Evolutionary conservation across 495 filamentous ascomycete species (phyloP).

Genomic region (Xylaria palmicola): DNA sequence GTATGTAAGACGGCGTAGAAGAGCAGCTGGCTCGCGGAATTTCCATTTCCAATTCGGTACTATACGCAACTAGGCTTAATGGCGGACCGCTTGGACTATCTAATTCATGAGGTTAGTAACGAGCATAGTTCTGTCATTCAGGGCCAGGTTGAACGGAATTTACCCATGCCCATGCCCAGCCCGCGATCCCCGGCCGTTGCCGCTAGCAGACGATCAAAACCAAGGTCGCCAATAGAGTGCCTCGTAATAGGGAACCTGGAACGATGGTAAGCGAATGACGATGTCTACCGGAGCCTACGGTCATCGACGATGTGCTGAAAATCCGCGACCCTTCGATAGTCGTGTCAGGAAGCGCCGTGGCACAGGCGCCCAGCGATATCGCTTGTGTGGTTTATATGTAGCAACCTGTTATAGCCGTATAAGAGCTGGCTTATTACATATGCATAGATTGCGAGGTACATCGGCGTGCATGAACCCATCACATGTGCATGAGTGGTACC

Average conservation of each 20-base stretch:
- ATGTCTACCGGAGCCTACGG: not conserved
- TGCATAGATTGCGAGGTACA: not conserved
- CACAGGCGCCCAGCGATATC: no score
- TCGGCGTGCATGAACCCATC: conserved; percentile 14
- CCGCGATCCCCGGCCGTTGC: conserved; percentile 8
- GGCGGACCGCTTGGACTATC: no score
- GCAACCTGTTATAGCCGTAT: not conserved
- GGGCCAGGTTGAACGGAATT: conserved; percentile 1
- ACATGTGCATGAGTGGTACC: not conserved
- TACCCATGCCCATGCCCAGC: not conserved
- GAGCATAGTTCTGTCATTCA: not conserved
- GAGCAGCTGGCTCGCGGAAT: not conserved
- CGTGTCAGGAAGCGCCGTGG: no score
- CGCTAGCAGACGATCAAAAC: conserved; percentile 6
- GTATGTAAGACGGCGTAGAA: conserved; percentile 2
- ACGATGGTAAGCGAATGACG: not conserved
- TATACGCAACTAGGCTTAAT: not conserved
- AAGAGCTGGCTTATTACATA: conserved; percentile 9
- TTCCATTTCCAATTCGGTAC: not conserved
- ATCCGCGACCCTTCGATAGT: not conserved
- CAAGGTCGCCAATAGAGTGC: not conserved
- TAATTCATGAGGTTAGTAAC: not conserved
- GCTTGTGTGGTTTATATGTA: no score
- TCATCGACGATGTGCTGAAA: not conserved
- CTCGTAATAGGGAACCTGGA: not conserved